Percentiles rank a stretch among this genome's conserved stretches.
Evolutionary conservation across 2,329 filamentous ascomycete species (phyloP).

Genomic region (Cercospora sp.): DNA sequence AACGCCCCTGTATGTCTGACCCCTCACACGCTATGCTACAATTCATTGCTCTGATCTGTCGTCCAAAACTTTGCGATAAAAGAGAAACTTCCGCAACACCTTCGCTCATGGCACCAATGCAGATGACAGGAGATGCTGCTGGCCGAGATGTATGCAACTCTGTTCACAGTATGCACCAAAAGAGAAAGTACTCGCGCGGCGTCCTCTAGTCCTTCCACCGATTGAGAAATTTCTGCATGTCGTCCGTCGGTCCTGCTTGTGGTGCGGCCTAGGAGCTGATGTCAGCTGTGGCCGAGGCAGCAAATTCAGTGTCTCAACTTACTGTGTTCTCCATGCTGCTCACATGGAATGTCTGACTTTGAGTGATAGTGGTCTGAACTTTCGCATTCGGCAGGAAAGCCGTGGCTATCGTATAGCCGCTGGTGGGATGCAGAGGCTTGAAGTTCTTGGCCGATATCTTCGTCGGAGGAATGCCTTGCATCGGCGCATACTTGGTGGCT

Average conservation of each 20-base stretch:
- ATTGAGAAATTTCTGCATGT: constrained; percentile 59
- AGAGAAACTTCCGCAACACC: not conserved
- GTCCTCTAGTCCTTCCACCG: constrained; percentile 59
- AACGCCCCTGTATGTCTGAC: not conserved
- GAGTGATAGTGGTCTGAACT: constrained; percentile 54
- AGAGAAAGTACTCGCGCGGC: not conserved
- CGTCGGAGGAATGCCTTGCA: constrained; percentile 59
- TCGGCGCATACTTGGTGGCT: constrained; percentile 60
- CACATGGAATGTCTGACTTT: constrained; percentile 52
- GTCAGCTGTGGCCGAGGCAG: constrained; percentile 10
- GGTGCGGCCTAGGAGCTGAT: constrained; percentile 51
- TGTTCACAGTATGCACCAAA: not conserved
- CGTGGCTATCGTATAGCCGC: constrained; percentile 54
- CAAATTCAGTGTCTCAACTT: constrained; percentile 36
- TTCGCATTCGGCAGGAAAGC: constrained; percentile 49
- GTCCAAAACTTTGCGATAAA: not conserved
- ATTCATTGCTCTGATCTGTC: not conserved
- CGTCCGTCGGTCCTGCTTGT: constrained; percentile 51
- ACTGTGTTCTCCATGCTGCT: constrained; percentile 60
- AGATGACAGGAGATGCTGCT: not conserved
- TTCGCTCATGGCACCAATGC: not conserved
- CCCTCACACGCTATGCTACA: not conserved
- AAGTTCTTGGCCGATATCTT: constrained; percentile 57
- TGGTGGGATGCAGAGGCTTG: constrained; percentile 57
- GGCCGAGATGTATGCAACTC: not conserved